phyloP scores from a whole-genome alignment of 495 filamentous ascomycete genomes.

The Penicillium argentinense region DNA sequence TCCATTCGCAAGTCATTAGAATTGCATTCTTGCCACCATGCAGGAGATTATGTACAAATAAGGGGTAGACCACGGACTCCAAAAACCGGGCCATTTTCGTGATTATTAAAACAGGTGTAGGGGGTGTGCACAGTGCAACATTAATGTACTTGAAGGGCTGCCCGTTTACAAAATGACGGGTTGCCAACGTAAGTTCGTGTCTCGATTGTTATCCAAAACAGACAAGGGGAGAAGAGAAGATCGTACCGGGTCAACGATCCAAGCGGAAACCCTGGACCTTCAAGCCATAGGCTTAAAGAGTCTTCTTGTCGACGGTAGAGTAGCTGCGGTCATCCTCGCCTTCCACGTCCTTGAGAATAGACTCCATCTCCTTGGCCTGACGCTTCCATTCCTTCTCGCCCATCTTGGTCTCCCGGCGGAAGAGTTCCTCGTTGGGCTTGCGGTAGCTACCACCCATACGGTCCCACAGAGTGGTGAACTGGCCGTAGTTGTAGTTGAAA shows the following conservation, averaged over 20 bases:
- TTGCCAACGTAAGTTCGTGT: neutral
- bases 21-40: constrained; percentile 12
- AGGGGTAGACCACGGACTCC: neutral
- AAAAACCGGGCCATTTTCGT: neutral
- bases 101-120: constrained; percentile 15
- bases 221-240: neutral
- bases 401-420: constrained; percentile 87
- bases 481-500: constrained; percentile 98
- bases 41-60: neutral
- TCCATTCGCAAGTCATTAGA: constrained; percentile 5
- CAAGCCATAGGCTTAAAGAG: constrained; percentile 23
- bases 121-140: constrained; percentile 15
- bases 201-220: neutral
- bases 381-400: constrained; percentile 74
- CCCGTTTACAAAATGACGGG: neutral
- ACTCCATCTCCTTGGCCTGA: constrained; percentile 85
- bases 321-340: constrained; percentile 83
- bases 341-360: constrained; percentile 78
- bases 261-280: too few species aligned
- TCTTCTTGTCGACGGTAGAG: constrained; percentile 47
- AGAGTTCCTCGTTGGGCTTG: constrained; percentile 82
- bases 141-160: constrained; percentile 12
- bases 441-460: constrained; percentile 86
- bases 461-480: constrained; percentile 96
- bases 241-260: too few species aligned